Base-by-base conservation (phyloP, 139 green algal genomes). In the Ulvella scutata region DNA sequence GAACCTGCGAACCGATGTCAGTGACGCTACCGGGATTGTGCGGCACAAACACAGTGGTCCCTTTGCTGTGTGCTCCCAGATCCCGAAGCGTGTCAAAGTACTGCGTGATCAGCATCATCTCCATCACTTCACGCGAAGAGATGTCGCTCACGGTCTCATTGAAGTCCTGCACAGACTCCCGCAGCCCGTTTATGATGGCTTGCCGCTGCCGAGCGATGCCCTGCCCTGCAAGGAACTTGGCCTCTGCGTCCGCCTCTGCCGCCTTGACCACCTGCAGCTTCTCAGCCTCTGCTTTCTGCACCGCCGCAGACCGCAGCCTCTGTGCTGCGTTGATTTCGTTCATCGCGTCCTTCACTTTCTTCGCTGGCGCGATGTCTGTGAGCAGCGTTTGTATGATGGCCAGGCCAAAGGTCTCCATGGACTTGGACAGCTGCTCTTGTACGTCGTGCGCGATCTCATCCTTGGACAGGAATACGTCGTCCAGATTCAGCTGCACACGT, bases 11-110 rank as follows among this genome's bases (percentile, higher is more conserved):
- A 0, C 80, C 62, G 29, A 96, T 76, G 43, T 96, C 89, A 17
- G 21, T 75, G 20, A 97, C 78, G 33, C 72, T 78, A 13, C 77
- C 86, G 3, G 92, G 89, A 1, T 76, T 73, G 76, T 91, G 84
- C 34, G 89, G 90, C 26, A 97, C 77, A 78, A 96, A 96, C 4
- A 97, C 79, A 0, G 91, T 93, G 61, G 81, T 84, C 29, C 75
- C 34, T 13, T 76, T 76, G 77, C 75, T 77, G 61, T 59, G 61
- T 3, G 61, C 60, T 26, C 90, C 90, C 0, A 93, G 74, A 40
- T 91, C 88, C 73, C 87, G 88, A 51, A 98, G 82, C 51, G 85
- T 94, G 87, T 98, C 93, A 76, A 97, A 96, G 85, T 97, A 98
- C 77, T 96, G 91, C 4, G 78, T 89, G 26, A 90, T 72, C 74